These are phyloP conservation scores for Pelargonium cotyledonis DNA, from an alignment of 441 rosid species.

Conservation along the genomic window DNA sequence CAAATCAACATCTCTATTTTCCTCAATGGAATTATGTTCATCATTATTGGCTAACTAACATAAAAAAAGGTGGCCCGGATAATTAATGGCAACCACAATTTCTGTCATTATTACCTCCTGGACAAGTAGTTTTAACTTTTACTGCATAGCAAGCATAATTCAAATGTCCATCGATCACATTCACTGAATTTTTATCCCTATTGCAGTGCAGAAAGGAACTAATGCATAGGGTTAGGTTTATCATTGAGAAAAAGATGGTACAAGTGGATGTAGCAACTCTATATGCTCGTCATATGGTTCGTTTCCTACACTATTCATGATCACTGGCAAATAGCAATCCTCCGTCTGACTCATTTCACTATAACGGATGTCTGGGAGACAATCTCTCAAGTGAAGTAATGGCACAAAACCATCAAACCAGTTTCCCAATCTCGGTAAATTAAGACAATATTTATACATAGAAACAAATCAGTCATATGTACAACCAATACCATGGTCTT, in stretches of 20 bases:
- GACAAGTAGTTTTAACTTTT: neutral
- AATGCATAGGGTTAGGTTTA: too few species aligned
- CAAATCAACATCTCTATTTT: neutral
- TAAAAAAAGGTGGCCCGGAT: neutral
- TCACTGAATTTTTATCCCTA: neutral
- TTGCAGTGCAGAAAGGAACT: neutral
- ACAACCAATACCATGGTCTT: neutral
- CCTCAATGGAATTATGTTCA: neutral
- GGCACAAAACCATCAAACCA: neutral
- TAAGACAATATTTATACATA: neutral
- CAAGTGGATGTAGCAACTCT: too few species aligned
- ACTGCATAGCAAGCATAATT: neutral
- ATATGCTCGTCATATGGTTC: neutral
- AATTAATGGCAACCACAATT: neutral
- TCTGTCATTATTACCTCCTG: neutral
- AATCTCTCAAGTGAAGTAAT: neutral
- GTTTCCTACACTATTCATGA: neutral
- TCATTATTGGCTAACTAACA: constrained; percentile 6
- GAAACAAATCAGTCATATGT: neutral
- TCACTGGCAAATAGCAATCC: neutral
- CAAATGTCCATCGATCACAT: neutral
- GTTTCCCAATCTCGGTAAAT: neutral
- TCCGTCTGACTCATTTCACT: neutral
- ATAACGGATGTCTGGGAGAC: neutral
- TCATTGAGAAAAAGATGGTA: too few species aligned